Base-by-base conservation (phyloP, 768 basidiomycete species). In the Pholiota microspora region DNA sequence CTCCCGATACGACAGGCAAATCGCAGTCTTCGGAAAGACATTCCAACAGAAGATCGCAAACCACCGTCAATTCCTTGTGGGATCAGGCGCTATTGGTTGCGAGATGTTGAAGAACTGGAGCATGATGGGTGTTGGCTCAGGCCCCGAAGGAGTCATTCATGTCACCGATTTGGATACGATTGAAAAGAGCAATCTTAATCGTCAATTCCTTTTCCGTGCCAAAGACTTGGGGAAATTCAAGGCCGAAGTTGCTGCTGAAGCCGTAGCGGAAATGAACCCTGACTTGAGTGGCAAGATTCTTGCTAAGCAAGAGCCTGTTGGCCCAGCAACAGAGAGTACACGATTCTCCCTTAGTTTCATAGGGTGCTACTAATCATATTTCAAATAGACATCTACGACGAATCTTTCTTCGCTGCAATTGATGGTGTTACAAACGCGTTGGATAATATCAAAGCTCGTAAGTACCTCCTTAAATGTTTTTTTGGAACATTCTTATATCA, bases 61-160 rank as follows among this genome's bases (percentile, higher is more conserved):
- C 66, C 85, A 93, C 67, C 83, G 90, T 24, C 92, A 98, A 65
- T 99, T 99, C 82, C 81, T 99, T 42, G 97, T 99, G 53, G 97
- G 97, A 7, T 86, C 96, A n/a, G 97, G 97, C 42, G 97, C 97
- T 31, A 98, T 99, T 68, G 97, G 97, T 16, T 99, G 97, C 67
- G 97, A 99, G 75, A 98, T 98, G 97, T 75, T 99, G 64, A 99
- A 99, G 79, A 99, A 98, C 72, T 99, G 97, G 97, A 90, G 92
- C 60, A 91, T 98, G 93, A 96, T 98, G 81, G 97, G 97, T 57
- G 75, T 99, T 44, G 95, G 83, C 6, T 82, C 87, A 27, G 92
- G 92, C 9, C 76, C 82, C 13, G 77, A 85, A 36, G 97, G 92
- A 8, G 73, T 79, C 49, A 91, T 99, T 53, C 86, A 95, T 63